phyloP scores from a whole-genome alignment of 441 rosid genomes.

The Populus hybrid region DNA sequence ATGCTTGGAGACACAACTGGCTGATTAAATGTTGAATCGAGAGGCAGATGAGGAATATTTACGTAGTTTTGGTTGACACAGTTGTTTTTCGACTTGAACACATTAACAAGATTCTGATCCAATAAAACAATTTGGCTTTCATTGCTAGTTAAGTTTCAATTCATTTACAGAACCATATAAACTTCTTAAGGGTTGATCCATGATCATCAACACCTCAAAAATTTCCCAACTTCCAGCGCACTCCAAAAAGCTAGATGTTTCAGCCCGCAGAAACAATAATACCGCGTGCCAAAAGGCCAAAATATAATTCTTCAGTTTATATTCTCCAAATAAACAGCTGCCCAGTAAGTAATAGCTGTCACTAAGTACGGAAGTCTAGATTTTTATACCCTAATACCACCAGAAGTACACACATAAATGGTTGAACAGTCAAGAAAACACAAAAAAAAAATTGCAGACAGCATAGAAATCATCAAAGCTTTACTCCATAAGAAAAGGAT shows the following conservation, averaged over 20 bases:
- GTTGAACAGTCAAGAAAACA: background rate
- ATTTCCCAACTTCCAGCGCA: background rate
- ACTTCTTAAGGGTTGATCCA: slow-evolving; percentile 15
- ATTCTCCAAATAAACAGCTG: background rate
- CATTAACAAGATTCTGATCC: slow-evolving; percentile 23
- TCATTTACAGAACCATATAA: slow-evolving; percentile 26
- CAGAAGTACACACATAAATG: background rate
- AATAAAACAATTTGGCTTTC: slow-evolving; percentile 18
- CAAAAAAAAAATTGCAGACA: background rate
- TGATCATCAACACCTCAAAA: background rate
- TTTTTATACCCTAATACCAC: slow-evolving; percentile 6
- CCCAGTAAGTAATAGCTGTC: slow-evolving; percentile 9
- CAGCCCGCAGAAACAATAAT: background rate
- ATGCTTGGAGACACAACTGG: slow-evolving; percentile 11
- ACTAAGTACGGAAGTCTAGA: slow-evolving; percentile 18
- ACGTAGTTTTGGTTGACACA: slow-evolving; percentile 14
- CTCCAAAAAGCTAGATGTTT: background rate
- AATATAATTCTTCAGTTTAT: no score
- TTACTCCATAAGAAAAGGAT: background rate
- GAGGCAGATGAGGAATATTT: slow-evolving; percentile 17
- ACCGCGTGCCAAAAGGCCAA: background rate
- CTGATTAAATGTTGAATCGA: slow-evolving; percentile 21
- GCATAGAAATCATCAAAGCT: background rate
- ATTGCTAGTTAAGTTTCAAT: slow-evolving; percentile 19
- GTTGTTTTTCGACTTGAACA: slow-evolving; percentile 19